These are phyloP conservation scores for Didymella pomorum DNA, from an alignment of 2,329 filamentous ascomycete genomes.

Conservation along the genomic window DNA sequence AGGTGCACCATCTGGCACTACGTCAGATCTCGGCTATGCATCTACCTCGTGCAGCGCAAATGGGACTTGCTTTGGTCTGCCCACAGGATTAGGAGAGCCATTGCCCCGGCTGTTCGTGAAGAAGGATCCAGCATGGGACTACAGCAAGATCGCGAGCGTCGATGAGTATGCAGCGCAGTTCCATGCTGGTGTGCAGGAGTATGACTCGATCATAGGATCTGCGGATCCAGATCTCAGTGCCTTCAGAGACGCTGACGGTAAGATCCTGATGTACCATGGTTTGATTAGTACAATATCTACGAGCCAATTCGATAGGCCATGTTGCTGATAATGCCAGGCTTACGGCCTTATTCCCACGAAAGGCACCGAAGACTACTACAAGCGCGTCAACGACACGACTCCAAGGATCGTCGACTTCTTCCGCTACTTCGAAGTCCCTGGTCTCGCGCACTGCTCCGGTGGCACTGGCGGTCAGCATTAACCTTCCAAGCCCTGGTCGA, in stretches of 20 bases:
- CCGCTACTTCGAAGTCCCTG: conserved; percentile 1
- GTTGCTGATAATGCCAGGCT: not conserved
- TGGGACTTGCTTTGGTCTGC: conserved; percentile 20
- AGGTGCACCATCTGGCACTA: not conserved
- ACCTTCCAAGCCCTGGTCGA: conserved; percentile 17
- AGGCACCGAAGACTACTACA: conserved; percentile 2
- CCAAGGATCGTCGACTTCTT: not conserved
- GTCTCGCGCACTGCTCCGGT: conserved; percentile 23
- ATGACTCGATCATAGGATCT: conserved; percentile 25
- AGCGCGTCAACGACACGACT: not conserved
- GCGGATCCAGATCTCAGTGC: conserved; percentile 19
- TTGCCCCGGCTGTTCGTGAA: conserved; percentile 28
- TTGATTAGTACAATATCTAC: conserved; percentile 1
- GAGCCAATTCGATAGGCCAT: no score
- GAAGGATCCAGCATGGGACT: conserved; percentile 20
- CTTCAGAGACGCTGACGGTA: conserved; percentile 31
- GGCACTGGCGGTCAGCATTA: conserved; percentile 13
- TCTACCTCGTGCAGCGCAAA: conserved; percentile 21
- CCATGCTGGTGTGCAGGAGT: conserved; percentile 18
- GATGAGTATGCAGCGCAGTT: conserved; percentile 18
- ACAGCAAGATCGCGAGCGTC: conserved; percentile 12
- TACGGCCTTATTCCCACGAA: not conserved
- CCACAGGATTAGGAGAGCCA: conserved; percentile 16
- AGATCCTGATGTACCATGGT: conserved; percentile 36
- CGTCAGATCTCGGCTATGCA: conserved; percentile 16